Base-by-base conservation (phyloP, 129 eudicot genomes). In the Lactuca sativa region DNA sequence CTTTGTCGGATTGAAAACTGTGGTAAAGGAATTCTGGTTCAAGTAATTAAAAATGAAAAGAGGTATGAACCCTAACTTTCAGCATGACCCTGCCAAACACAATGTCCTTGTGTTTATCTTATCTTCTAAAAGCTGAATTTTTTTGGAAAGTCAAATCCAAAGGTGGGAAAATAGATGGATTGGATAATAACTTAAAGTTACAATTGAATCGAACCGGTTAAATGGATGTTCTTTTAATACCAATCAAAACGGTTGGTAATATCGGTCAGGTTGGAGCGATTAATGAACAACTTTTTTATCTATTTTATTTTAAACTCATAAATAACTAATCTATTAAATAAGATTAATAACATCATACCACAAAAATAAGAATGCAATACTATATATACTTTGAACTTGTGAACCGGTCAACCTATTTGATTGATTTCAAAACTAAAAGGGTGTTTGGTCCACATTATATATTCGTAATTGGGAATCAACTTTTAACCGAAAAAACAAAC, bases 31-130 rank as follows among this genome's bases (percentile, higher is more conserved):
- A 61, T 59, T 60, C 0, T 15, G 36, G 56, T 75, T 48, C 62
- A 76, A 31, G 59, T 49, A 62, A 62, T 73, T 10, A 6, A 15
- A 61, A 68, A 53, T 54, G 10, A 61, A 76, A 76, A 62, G 76
- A 62, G 18, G 76, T 76, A 76, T 76, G 71, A 76, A 76, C 71
- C 70, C 75, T 51, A 76, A 41, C 76, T 61, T 69, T 53, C 37
- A 54, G 13, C 34, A 47, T 47, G 62, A 72, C 49, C 77, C 33
- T 62, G 53, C 77, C 77, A 62, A 62, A 61, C 69, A 61, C 69
- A 21, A 31, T 30, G 16, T 18, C 43, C 30, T 30, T 37, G 30
- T 72, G 69, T 44, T 37, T 68, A 68, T 68, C 51, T 68, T 47
- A 51, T 16, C 59, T 71, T 68, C 59, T 66, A 31, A 69, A 69